Conservation (phyloP, 2,329 filamentous ascomycete species). For the Seiridium unicorne region DNA sequence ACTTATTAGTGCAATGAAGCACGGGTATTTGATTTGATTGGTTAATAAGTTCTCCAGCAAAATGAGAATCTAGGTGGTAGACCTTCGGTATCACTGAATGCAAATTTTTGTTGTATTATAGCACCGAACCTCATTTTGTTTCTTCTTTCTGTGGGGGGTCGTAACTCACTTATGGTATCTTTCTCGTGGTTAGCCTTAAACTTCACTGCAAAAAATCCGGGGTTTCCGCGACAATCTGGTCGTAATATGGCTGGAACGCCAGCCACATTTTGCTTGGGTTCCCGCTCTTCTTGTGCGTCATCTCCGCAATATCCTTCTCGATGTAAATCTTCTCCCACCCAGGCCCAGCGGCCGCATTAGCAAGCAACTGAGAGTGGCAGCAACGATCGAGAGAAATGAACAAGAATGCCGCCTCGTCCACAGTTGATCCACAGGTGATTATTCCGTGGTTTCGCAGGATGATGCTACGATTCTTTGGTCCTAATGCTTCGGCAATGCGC, state of each 20-base stretch:
- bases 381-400: conserved; percentile 38
- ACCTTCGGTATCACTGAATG: no score
- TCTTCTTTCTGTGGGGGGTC: no score
- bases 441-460: conserved; percentile 44
- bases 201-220: background rate
- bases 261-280: conserved; percentile 3
- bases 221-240: background rate
- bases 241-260: conserved; percentile 4
- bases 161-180: background rate
- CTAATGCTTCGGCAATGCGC: conserved; percentile 37
- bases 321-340: conserved; percentile 8
- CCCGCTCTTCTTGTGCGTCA: conserved; percentile 5
- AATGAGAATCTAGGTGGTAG: no score
- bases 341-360: conserved; percentile 14
- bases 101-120: no score
- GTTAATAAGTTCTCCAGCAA: no score
- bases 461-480: conserved; percentile 36
- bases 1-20: no score
- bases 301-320: conserved; percentile 3
- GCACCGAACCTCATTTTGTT: no score
- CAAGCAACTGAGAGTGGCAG: conserved; percentile 36
- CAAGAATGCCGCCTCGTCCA: conserved; percentile 43
- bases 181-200: background rate
- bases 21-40: no score
- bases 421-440: conserved; percentile 37